phyloP scores from a whole-genome alignment of 495 filamentous ascomycete genomes.

The Talaromyces wortmannii region DNA sequence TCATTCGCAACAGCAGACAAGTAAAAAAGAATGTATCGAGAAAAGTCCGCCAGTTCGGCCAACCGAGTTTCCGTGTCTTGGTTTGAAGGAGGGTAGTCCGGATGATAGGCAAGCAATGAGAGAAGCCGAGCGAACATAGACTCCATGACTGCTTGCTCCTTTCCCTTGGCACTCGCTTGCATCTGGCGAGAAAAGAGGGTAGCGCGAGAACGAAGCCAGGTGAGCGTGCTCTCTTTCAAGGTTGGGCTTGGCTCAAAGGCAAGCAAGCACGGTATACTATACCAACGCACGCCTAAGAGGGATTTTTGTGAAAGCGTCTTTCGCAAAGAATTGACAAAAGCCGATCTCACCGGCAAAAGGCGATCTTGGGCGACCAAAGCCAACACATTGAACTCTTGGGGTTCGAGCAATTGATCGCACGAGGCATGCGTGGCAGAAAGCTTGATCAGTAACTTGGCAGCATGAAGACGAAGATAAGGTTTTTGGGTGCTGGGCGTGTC shows the following conservation, averaged over 20 bases:
- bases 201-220: constrained; percentile 81
- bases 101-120: constrained; percentile 88
- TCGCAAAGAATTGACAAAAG: constrained; percentile 76
- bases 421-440: constrained; percentile 61
- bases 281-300: constrained; percentile 57
- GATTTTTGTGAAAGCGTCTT: constrained; percentile 61
- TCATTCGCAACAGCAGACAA: constrained; percentile 74
- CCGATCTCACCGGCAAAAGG: constrained; percentile 62
- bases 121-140: constrained; percentile 77
- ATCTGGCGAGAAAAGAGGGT: constrained; percentile 33
- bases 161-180: constrained; percentile 30
- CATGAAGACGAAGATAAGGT: constrained; percentile 69
- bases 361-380: constrained; percentile 74
- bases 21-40: constrained; percentile 85
- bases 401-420: constrained; percentile 69
- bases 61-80: constrained; percentile 45
- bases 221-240: constrained; percentile 66
- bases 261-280: constrained; percentile 78
- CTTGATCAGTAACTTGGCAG: constrained; percentile 78
- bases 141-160: constrained; percentile 62
- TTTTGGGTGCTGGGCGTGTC: constrained; percentile 70
- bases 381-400: constrained; percentile 70
- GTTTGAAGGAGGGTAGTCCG: constrained; percentile 61
- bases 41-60: constrained; percentile 70
- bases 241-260: constrained; percentile 75